Base-by-base conservation (phyloP, 345 rosid genomes). In the Aquilaria malaccensis region DNA sequence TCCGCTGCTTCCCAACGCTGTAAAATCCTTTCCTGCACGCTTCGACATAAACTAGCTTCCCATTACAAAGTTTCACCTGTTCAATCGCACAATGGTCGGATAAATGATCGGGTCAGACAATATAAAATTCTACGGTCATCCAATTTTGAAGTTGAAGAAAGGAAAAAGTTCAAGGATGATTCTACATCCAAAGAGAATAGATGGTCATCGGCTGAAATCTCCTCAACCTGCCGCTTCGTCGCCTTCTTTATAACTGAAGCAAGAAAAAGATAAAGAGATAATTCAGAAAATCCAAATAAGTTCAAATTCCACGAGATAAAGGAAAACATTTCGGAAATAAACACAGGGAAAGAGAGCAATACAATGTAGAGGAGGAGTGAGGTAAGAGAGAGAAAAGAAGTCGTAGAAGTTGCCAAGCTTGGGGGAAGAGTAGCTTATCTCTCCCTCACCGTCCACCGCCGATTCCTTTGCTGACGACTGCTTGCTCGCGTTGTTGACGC, bases 1-100 rank as follows among this genome's bases (percentile, higher is more conserved):
- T 79, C 74, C 70, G 80, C 61, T 78, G 97, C 80, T 90, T 94
- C 61, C 95, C 96, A 33, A 77, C 70, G 51, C 81, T 75, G 72
- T 76, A 88, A 73, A 88, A 94, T n/a, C 99, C 95, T 65, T 83
- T 81, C 52, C 71, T 77, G 83, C 91, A 85, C 63, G 85, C 88
- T 74, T 94, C 99, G 32, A 90, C 84, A 11, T 81, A 86, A 68
- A 88, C 82, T 78, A 85, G 61, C 85, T 90, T 94, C 72, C 97
- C 97, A 61, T 88, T 90, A 81, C 97, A 88, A 63, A 90, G 88
- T 82, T 86, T 94, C 77, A 86, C 96, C 99, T 94, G 79, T 55
- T 50, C 51, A 57, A 33, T 29, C 61, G 30, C 30, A 41, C 31
- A n/a, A 33, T 10, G 31, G 37, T 9, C 3, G 11, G 3, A 32